Evolutionary conservation across 345 rosid genomes (phyloP).

Genomic region (Cochlearia excelsa): DNA sequence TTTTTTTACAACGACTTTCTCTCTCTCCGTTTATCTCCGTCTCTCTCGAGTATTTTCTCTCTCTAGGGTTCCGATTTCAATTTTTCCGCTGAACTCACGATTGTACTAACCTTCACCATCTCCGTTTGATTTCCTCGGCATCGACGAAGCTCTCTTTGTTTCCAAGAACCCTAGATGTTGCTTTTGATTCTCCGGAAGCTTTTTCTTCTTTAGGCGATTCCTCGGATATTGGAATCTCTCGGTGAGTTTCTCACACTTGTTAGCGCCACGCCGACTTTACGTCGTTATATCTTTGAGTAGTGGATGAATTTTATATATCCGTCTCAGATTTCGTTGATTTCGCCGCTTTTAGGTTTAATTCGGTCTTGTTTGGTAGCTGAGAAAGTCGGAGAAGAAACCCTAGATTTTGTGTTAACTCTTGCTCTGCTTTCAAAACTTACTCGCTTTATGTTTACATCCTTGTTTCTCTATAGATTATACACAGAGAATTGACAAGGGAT

Average conservation of each 20-base stretch:
- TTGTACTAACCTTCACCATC: conserved; percentile 23
- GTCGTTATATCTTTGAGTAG: conserved; percentile 3
- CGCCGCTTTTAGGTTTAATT: conserved; percentile 28
- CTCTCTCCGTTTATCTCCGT: conserved; percentile 15
- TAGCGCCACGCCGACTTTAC: no score
- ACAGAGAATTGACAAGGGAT: neutral
- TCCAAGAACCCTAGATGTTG: conserved; percentile 1
- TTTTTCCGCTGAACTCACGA: conserved; percentile 27
- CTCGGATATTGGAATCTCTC: conserved; percentile 19
- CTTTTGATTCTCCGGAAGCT: conserved; percentile 15
- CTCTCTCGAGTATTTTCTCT: conserved; percentile 15
- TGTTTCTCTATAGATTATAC: neutral
- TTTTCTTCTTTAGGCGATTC: conserved; percentile 12
- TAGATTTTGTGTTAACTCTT: neutral
- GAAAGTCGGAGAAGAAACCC: conserved; percentile 5
- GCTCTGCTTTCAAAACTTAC: conserved; percentile 3
- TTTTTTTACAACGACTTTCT: conserved; percentile 21
- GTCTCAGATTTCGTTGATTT: conserved; percentile 25
- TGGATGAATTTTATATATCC: conserved; percentile 30
- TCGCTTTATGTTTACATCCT: conserved; percentile 6
- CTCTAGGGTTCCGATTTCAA: conserved; percentile 40
- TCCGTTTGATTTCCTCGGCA: conserved; percentile 17
- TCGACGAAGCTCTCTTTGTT: conserved; percentile 14
- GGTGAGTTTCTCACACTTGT: conserved; percentile 26
- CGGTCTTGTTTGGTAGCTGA: conserved; percentile 19